These are phyloP conservation scores for Olyra latifolia DNA, from an alignment of 176 grass and related monocot species.

Conservation along the genomic window DNA sequence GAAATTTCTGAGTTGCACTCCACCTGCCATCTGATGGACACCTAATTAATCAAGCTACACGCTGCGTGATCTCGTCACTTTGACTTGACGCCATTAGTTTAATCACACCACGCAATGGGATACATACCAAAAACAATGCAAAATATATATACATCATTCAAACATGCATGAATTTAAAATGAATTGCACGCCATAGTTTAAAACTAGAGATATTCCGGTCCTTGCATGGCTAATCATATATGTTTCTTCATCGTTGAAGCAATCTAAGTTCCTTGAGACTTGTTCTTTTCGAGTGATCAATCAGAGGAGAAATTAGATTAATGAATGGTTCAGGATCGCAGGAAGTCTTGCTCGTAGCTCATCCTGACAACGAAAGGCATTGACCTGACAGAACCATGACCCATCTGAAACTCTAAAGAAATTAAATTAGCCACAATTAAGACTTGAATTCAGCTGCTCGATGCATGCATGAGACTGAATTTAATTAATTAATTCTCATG, in stretches of 20 bases:
- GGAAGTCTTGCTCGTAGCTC: slow-evolving; percentile 27
- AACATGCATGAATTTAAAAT: neutral
- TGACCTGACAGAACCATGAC: slow-evolving; percentile 6
- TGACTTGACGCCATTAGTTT: neutral
- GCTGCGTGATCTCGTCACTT: neutral
- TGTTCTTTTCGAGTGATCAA: neutral
- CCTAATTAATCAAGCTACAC: neutral
- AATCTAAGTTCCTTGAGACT: neutral
- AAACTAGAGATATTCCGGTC: neutral
- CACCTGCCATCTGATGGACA: neutral
- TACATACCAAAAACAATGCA: slow-evolving; percentile 8
- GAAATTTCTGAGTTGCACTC: neutral
- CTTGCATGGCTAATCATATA: neutral
- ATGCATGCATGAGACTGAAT: neutral
- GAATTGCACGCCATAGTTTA: neutral
- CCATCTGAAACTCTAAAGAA: neutral
- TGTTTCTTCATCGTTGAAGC: slow-evolving; percentile 13
- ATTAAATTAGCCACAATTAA: neutral
- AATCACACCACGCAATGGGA: neutral
- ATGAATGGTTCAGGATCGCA: neutral
- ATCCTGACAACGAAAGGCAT: slow-evolving; percentile 33
- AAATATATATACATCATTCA: neutral
- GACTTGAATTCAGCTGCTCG: neutral
- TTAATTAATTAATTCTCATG: neutral
- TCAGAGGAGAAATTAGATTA: neutral